Evolutionary conservation across 768 basidiomycete species (phyloP), one percentile per base, ranked within the genome.

Genomic region (Kwoniella botswanensis): DNA sequence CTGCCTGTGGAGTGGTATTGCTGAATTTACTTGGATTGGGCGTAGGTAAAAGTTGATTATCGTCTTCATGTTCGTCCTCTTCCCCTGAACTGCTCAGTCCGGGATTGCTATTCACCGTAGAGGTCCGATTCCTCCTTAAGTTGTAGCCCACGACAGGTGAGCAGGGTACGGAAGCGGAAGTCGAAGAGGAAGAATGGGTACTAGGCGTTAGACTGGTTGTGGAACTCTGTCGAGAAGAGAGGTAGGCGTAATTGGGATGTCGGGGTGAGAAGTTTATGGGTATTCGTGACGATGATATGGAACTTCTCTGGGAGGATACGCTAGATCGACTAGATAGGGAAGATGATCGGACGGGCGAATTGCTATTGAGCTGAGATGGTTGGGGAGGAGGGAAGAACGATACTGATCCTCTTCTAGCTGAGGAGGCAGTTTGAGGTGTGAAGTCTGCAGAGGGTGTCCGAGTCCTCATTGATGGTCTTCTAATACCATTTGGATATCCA

Each of bases 1-100:
- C 42, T 62, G 50, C 41, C 7, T 35, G 35, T 6, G 35, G 6
- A 35, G 21, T 12, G 13, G 7, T 50, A 15, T 50, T 18, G 46
- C 5, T 15, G 7, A 64, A 41, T 29, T 35, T 2, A 57, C 62
- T 60, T 24, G 17, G 42, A 18, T 56, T 61, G 2, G 68, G 63
- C 7, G 63, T 70, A 41, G 68, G 60, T 22, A 63, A 46, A 29
- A 59, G 42, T 18, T 70, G 61, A 4, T 67, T 53, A 21, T 57
- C 62, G 7, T 46, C 53, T 21, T 65, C 68, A 41, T 60, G 50
- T 41, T 68, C 67, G 41, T 68, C 41, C 54, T 68, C 67, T 43
- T 69, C 68, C 43, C 65, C 68, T 22, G 62, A 64, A 11, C 63
- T 64, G 24, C 68, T 65, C 29, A 70, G 21, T 5, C 67, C 55